phyloP scores from a whole-genome alignment of 495 filamentous ascomycete genomes.

The Penicillium maclennaniae region DNA sequence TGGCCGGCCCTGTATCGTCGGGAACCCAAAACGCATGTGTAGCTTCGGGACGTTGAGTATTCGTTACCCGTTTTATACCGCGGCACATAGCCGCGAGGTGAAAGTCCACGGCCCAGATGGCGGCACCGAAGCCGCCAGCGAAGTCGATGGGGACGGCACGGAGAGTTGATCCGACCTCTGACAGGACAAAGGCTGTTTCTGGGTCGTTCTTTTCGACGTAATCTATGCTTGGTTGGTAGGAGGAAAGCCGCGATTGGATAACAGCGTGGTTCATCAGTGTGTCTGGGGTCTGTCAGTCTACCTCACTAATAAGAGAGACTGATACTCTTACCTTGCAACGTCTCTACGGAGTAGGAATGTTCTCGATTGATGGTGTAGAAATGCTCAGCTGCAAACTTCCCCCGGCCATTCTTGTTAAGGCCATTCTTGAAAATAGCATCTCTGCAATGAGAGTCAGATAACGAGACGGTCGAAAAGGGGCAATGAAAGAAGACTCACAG shows the following conservation, averaged over 20 bases:
- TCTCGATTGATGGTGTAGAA: too few relatives aligned
- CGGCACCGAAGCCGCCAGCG: slow-evolving; percentile 11
- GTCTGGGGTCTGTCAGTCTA: not conserved
- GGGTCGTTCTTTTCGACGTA: slow-evolving; percentile 1
- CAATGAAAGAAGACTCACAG: too few relatives aligned
- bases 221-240: not conserved
- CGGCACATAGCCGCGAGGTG: slow-evolving; percentile 10
- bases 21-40: slow-evolving; percentile 16
- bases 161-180: slow-evolving; percentile 9
- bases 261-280: slow-evolving; percentile 24
- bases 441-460: too few relatives aligned
- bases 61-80: slow-evolving; percentile 11
- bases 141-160: not conserved
- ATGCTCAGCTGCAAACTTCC: too few relatives aligned
- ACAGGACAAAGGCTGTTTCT: slow-evolving; percentile 8
- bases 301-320: not conserved
- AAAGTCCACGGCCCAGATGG: slow-evolving; percentile 17
- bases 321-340: slow-evolving; percentile 24
- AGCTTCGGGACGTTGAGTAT: slow-evolving; percentile 12
- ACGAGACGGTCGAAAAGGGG: too few relatives aligned
- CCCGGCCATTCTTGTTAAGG: too few relatives aligned
- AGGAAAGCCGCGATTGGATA: slow-evolving; percentile 10
- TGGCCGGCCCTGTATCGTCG: slow-evolving; percentile 1
- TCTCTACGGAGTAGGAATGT: slow-evolving; percentile 4
- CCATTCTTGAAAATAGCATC: too few relatives aligned